Evolutionary conservation across 1,139 yeast genomes (phyloP).

Genomic region (Saccharomyces hybrid): DNA sequence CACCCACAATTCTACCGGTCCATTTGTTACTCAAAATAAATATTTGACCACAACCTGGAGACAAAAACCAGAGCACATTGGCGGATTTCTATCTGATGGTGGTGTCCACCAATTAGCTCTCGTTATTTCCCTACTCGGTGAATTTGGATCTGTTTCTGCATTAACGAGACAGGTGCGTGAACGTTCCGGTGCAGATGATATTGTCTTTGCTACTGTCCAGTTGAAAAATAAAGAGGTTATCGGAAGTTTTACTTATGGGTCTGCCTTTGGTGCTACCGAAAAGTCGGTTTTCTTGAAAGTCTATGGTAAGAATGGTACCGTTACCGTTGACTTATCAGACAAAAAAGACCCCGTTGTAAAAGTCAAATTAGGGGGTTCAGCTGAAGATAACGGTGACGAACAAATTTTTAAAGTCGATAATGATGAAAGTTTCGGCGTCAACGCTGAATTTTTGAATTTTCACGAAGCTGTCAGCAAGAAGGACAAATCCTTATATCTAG

Average conservation of each 20-base stretch:
- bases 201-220: slow-evolving; percentile 60
- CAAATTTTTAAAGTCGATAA: slow-evolving; percentile 40
- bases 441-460: slow-evolving; percentile 65
- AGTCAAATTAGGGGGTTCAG: slow-evolving; percentile 40
- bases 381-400: slow-evolving; percentile 38
- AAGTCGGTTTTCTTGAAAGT: slow-evolving; percentile 60
- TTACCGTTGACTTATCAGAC: slow-evolving; percentile 52
- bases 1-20: slow-evolving; percentile 74
- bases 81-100: slow-evolving; percentile 87
- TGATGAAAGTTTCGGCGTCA: slow-evolving; percentile 51
- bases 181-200: slow-evolving; percentile 74
- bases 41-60: slow-evolving; percentile 78
- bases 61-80: slow-evolving; percentile 78
- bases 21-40: slow-evolving; percentile 56
- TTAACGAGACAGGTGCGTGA: slow-evolving; percentile 67
- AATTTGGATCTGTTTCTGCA: slow-evolving; percentile 59
- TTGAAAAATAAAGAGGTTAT: slow-evolving; percentile 53
- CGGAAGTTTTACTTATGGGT: slow-evolving; percentile 86
- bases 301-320: slow-evolving; percentile 71
- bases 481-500: slow-evolving; percentile 51
- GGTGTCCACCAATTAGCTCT: slow-evolving; percentile 92
- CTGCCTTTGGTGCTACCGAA: slow-evolving; percentile 80
- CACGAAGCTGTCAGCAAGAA: slow-evolving; percentile 58
- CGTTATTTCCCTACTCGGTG: slow-evolving; percentile 75
- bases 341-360: slow-evolving; percentile 42